Evolutionary conservation across 1,284 basidiomycete genomes (phyloP).

Genomic region (Trametes versicolor): DNA sequence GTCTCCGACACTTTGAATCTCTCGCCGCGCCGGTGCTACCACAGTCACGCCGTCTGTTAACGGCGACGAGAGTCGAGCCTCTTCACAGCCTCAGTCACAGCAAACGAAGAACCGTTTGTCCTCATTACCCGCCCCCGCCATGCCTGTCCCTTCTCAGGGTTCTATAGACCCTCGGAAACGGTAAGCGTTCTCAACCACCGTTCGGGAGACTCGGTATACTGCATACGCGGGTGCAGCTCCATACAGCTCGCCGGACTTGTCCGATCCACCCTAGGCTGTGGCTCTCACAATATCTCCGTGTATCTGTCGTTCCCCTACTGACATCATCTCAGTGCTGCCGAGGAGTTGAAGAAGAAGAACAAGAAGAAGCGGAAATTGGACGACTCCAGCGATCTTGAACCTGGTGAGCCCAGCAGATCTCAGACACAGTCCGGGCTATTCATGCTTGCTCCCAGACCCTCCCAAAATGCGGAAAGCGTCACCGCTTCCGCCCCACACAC

Average conservation of each 20-base stretch:
- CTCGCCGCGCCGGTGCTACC: too few relatives aligned
- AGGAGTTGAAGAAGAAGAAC: conserved; percentile 72
- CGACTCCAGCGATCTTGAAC: conserved; percentile 78
- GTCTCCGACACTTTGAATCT: neutral
- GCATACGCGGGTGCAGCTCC: neutral
- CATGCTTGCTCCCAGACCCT: conserved; percentile 47
- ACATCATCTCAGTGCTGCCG: conserved; percentile 41
- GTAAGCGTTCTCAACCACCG: conserved; percentile 42
- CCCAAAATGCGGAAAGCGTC: conserved; percentile 67
- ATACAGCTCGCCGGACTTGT: neutral
- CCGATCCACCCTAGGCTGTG: too few relatives aligned
- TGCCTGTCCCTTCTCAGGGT: conserved; percentile 46
- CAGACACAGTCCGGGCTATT: neutral
- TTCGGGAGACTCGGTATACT: neutral
- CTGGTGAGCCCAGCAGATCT: conserved; percentile 48
- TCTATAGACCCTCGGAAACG: conserved; percentile 52
- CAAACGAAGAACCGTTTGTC: conserved; percentile 50
- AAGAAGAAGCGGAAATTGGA: conserved; percentile 89
- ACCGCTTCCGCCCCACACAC: conserved; percentile 49
- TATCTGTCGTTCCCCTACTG: conserved; percentile 18
- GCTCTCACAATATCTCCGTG: too few relatives aligned
- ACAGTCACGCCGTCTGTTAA: conserved; percentile 63
- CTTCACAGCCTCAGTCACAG: conserved; percentile 42
- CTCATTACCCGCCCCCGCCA: conserved; percentile 49
- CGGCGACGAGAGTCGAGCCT: conserved; percentile 54